Percentiles rank a stretch among this genome's conserved stretches.
Conservation (phyloP, 2,329 filamentous ascomycete species). For the Alternaria alternata region DNA sequence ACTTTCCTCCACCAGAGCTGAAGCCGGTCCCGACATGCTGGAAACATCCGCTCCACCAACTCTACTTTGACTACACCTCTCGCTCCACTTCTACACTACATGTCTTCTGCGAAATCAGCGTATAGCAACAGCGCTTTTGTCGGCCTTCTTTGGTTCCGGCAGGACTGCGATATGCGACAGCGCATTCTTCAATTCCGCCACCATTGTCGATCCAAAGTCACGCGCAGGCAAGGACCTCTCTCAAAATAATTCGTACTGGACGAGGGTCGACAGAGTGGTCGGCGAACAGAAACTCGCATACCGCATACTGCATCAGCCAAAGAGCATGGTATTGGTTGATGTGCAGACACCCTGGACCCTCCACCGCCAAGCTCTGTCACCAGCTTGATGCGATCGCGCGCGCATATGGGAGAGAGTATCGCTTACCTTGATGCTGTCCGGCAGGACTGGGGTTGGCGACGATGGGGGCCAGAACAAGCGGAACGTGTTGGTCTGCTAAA, state of each 20-base stretch:
- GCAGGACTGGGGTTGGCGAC: constrained; percentile 32
- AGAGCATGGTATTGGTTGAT: constrained; percentile 2
- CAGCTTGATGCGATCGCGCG: constrained; percentile 12
- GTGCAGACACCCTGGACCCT: constrained; percentile 7
- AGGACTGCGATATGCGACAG: constrained; percentile 6
- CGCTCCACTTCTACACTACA: background rate
- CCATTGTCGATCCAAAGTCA: constrained; percentile 13
- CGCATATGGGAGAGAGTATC: constrained; percentile 9
- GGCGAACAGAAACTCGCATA: constrained; percentile 14
- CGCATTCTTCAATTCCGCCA: constrained; percentile 12
- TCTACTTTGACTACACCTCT: constrained; percentile 18
- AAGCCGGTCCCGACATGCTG: constrained; percentile 21
- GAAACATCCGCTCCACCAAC: constrained; percentile 16
- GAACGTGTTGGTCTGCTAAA: constrained; percentile 2
- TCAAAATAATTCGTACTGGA: constrained; percentile 11
- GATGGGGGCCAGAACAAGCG: constrained; percentile 26
- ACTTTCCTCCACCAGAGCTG: constrained; percentile 22
- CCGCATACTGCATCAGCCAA: constrained; percentile 4
- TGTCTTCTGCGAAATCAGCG: background rate
- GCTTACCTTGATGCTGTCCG: constrained; percentile 7
- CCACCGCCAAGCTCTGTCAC: constrained; percentile 10
- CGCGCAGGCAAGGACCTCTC: constrained; percentile 13
- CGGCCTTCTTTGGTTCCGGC: background rate
- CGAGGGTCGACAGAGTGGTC: constrained; percentile 11
- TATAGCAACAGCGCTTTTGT: background rate